These are phyloP conservation scores for Arthrobotrys sphaeroides DNA, from an alignment of 2,329 filamentous ascomycete genomes.

Conservation along the genomic window DNA sequence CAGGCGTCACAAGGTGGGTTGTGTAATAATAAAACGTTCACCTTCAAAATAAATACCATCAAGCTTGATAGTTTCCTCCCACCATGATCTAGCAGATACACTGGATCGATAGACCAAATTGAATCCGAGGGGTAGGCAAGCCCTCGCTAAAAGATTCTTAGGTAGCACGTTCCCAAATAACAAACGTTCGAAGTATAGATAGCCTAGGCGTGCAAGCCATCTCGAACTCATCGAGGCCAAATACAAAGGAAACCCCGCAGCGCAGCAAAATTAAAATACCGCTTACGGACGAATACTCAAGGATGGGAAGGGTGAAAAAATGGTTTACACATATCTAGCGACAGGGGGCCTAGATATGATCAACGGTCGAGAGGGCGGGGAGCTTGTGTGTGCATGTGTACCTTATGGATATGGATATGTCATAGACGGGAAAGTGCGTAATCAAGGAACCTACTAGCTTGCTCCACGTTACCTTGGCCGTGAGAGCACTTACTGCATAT, in stretches of 20 bases:
- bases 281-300: conserved; percentile 2
- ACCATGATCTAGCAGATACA: too few species aligned
- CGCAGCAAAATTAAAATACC: background rate
- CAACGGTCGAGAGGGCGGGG: background rate
- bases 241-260: background rate
- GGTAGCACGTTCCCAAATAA: background rate
- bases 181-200: background rate
- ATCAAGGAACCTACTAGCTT: conserved; percentile 35
- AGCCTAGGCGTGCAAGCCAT: background rate
- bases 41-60: too few species aligned
- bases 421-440: conserved; percentile 2
- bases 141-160: background rate
- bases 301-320: background rate
- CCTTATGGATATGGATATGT: background rate
- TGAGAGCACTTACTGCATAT: conserved; percentile 31
- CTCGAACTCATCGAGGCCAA: background rate
- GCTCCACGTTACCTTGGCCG: conserved; percentile 46
- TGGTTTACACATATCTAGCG: conserved; percentile 6
- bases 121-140: background rate
- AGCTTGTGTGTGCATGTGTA: background rate
- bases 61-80: too few species aligned
- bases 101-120: too few species aligned
- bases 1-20: too few species aligned
- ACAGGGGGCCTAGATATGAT: background rate
- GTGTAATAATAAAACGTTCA: too few species aligned